A percentile compares a stretch with the other conserved stretches of the same genome.
phyloP scores from a whole-genome alignment of 164 flowering plant genomes.

The Vitis labrusca region DNA sequence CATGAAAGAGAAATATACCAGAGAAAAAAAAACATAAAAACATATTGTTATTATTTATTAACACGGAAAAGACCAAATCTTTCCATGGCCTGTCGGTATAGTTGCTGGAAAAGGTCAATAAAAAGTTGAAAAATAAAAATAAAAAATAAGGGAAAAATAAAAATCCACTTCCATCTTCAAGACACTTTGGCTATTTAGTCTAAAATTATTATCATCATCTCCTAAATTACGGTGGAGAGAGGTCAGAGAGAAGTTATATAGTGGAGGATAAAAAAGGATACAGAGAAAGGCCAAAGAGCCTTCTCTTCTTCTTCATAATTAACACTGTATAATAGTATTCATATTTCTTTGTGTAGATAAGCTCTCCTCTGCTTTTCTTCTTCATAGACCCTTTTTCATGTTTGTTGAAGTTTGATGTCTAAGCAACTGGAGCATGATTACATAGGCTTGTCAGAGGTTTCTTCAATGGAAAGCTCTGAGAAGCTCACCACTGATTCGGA shows the following conservation, averaged over 20 bases:
- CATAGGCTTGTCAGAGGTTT: constrained; percentile 65
- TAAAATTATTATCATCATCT: not conserved
- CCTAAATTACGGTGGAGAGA: constrained; percentile 1
- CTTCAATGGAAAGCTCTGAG: constrained; percentile 55
- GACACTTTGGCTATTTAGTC: not conserved
- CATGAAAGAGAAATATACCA: too few relatives aligned
- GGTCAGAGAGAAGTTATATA: not conserved
- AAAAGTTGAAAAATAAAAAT: not conserved
- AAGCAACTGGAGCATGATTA: constrained; percentile 61
- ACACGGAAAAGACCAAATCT: not conserved
- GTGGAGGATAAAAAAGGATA: not conserved
- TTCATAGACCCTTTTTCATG: constrained; percentile 7
- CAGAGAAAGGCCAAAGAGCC: constrained; percentile 18
- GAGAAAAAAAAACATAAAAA: too few relatives aligned
- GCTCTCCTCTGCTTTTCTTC: constrained; percentile 2
- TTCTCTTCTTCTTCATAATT: constrained; percentile 9
- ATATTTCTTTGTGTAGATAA: not conserved
- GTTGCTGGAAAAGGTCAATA: constrained; percentile 23
- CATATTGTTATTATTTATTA: too few relatives aligned
- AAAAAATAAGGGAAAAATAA: not conserved
- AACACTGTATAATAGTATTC: not conserved
- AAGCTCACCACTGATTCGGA: constrained; percentile 15
- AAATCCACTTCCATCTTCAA: constrained; percentile 9
- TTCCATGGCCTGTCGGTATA: constrained; percentile 37
- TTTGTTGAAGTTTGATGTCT: constrained; percentile 42